phyloP scores from a whole-genome alignment of 2,329 filamentous ascomycete species.

The Colletotrichum paranaense region DNA sequence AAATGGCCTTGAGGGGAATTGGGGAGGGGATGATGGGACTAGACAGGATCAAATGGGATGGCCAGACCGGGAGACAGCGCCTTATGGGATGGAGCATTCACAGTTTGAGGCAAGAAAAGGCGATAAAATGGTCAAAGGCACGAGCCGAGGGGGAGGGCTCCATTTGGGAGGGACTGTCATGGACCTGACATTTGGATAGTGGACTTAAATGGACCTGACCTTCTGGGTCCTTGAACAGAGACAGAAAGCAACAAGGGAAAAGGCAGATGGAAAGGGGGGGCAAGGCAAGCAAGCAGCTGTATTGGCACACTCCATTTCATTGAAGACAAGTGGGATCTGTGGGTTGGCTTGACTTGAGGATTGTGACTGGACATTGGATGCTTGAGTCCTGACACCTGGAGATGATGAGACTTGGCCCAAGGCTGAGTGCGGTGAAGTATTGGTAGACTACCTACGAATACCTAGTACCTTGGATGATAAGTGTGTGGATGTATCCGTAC shows the following conservation, averaged over 20 bases:
- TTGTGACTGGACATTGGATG: not conserved
- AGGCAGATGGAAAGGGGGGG: not conserved
- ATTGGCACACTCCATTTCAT: not conserved
- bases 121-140: slow-evolving; percentile 23
- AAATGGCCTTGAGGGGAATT: not conserved
- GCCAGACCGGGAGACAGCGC: not conserved
- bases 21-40: not conserved
- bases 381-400: not conserved
- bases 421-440: not conserved
- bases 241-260: not conserved
- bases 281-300: not conserved
- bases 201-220: not conserved
- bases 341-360: not conserved
- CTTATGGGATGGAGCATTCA: slow-evolving; percentile 10
- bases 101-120: slow-evolving; percentile 18
- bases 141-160: slow-evolving; percentile 12
- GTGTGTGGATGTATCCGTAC: not conserved
- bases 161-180: not conserved
- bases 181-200: too few relatives aligned
- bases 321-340: not conserved
- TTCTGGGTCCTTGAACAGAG: not conserved
- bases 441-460: not conserved
- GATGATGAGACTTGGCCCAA: not conserved
- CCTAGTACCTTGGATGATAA: not conserved
- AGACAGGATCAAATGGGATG: slow-evolving; percentile 20